phyloP scores from a whole-genome alignment of 495 filamentous ascomycete species.

The Friedmanniomyces simplex region DNA sequence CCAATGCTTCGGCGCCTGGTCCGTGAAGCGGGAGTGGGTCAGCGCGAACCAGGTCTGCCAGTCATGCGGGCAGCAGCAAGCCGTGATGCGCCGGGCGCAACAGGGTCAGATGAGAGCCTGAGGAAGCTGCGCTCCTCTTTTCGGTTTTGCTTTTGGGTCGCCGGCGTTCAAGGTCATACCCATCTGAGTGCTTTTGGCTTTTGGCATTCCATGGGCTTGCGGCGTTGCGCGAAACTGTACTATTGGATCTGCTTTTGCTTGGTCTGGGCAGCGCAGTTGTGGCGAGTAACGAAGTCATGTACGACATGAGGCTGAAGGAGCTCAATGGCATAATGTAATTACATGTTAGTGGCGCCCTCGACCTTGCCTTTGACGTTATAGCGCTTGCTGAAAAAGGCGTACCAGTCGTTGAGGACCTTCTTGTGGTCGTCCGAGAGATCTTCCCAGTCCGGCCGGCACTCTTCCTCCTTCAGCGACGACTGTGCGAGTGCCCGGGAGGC shows the following conservation, averaged over 20 bases:
- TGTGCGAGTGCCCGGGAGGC: constrained; percentile 77
- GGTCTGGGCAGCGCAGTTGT: no score
- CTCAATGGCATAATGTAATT: not conserved
- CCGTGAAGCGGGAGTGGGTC: constrained; percentile 45
- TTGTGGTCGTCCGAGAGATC: constrained; percentile 84
- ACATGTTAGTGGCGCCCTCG: constrained; percentile 42
- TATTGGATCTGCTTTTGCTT: no score
- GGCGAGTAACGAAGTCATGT: not conserved
- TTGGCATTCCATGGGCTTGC: no score
- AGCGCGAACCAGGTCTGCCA: constrained; percentile 39
- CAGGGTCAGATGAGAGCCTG: constrained; percentile 10
- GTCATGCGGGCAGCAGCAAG: constrained; percentile 25
- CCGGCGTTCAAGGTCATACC: constrained; percentile 11
- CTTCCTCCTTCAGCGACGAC: constrained; percentile 77
- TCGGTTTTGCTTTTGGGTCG: not conserved
- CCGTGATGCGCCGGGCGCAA: constrained; percentile 3
- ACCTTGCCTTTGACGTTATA: constrained; percentile 89
- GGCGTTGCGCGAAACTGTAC: no score
- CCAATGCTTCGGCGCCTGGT: constrained; percentile 46
- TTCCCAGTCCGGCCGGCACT: constrained; percentile 74
- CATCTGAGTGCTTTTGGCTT: constrained; percentile 2
- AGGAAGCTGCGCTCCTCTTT: not conserved
- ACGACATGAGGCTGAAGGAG: not conserved
- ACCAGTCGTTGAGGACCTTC: constrained; percentile 77
- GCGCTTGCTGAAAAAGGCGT: constrained; percentile 87